Evolutionary conservation across 345 rosid species (phyloP), one percentile per base, ranked within the genome.

Genomic region (Euphorbia lathyris): DNA sequence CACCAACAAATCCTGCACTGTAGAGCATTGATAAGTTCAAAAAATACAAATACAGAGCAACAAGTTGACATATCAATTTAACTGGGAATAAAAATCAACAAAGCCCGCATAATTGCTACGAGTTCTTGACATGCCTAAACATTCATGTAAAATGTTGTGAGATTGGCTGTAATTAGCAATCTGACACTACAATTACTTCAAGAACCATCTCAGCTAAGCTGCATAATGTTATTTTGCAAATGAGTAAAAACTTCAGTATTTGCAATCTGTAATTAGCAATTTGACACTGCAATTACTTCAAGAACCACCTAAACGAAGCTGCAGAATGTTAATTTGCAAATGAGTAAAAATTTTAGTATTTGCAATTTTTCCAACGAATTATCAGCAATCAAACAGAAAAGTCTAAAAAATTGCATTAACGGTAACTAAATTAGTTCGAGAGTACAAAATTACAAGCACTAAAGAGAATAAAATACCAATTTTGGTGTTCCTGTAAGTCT

Each of bases 1-100:
- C 97, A 7, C 99, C 99, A 12, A 95, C 85, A 75, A 95, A 92
- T 40, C 97, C 97, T 94, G 96, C 92, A 85, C 91, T 74, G 83
- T 77, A 59, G 47, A 63, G 36, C 67, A 79, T 60, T 51, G 74
- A 55, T 85, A 62, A 86, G 80, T 40, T 75, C 72, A 47, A 70
- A 16, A 61, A 63, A 71, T 69, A 43, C 20, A 29, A 73, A 34
- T 6, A 26, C 16, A 23, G n/a, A n/a, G 13, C 9, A 58, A 25
- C 9, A 25, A 26, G 5, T 40, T 9, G 29, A 55, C 9, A 56
- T 40, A 36, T 17, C 45, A 40, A 40, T 25, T 45, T 45, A n/a
- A 51, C 11, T 51, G 57, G 25, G 2, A 9, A 51, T 19, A n/a
- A 68, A 55, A 53, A 9, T 29, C n/a, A 58, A 58, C 30, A 30